A percentile compares a stretch with the other conserved stretches of the same genome.
Evolutionary conservation across 2,329 filamentous ascomycete species (phyloP).

Genomic region (Rachicladosporium sp.): DNA sequence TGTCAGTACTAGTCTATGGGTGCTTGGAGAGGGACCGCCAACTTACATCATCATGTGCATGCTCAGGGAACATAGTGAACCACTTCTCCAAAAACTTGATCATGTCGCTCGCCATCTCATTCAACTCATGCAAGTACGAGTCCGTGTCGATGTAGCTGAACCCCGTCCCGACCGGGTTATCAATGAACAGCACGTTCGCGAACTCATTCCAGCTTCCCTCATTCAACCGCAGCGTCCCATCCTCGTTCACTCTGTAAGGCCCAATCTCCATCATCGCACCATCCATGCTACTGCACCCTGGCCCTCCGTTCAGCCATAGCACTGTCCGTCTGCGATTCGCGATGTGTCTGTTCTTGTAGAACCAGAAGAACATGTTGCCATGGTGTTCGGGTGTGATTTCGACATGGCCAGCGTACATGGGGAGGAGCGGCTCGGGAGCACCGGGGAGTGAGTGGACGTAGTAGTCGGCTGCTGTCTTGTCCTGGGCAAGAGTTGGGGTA

Average conservation of each 20-base stretch:
- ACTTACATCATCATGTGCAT: conserved; percentile 80
- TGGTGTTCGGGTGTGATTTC: conserved; percentile 76
- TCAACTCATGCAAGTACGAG: conserved; percentile 71
- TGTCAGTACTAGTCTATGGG: conserved; percentile 5
- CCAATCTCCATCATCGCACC: conserved; percentile 94
- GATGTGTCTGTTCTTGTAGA: conserved; percentile 91
- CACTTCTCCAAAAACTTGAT: conserved; percentile 81
- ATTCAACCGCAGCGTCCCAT: conserved; percentile 61
- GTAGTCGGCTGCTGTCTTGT: conserved; percentile 68
- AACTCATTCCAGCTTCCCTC: conserved; percentile 99
- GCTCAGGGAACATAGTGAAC: conserved; percentile 83
- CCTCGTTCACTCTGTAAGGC: conserved; percentile 73
- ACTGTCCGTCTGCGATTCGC: conserved; percentile 82
- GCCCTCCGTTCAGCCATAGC: conserved; percentile 93
- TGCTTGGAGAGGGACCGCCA: not conserved
- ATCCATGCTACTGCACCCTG: conserved; percentile 94
- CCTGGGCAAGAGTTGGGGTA: conserved; percentile 19
- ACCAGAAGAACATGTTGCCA: conserved; percentile 97
- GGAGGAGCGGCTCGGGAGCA: conserved; percentile 65
- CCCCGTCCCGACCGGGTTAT: conserved; percentile 91
- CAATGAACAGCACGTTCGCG: conserved; percentile 89
- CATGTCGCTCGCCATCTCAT: conserved; percentile 83
- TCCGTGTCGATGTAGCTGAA: conserved; percentile 93
- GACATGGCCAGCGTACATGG: conserved; percentile 98
- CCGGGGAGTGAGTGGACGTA: conserved; percentile 79